Base-by-base conservation (phyloP, 2,329 filamentous ascomycete species). In the Arthroderma sp. region DNA sequence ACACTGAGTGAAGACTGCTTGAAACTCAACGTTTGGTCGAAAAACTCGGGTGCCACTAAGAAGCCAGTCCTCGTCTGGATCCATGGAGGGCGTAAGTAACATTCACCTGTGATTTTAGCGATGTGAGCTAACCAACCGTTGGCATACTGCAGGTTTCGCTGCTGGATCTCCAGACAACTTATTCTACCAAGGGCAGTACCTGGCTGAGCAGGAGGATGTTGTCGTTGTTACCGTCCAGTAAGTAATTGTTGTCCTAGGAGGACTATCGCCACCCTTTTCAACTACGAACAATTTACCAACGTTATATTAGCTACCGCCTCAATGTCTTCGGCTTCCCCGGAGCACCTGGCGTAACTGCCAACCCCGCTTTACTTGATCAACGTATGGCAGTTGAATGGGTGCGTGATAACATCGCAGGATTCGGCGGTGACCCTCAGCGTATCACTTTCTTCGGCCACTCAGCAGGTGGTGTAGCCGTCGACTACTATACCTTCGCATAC, bases 281-380 rank as follows among this genome's bases (percentile, higher is more conserved):
- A 29, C 11, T n/a, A 36, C 27, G 29, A 71, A 72, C 30, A 0
- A 60, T 74, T 3, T 67, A 68, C 66, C 76, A 39, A 65, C 62
- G 3, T 61, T 70, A 5, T 57, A 64, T 70, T 43, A 71, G 69
- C 47, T 77, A 76, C 54, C 71, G 70, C 29, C 47, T 71, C 3
- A 62, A 62, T 4, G 55, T 57, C 4, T 58, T 64, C 8, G 67
- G 71, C 1, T 72, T 72, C 47, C 47, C 74, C 42, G 71, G 69
- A 2, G 74, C 72, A 0, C 54, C 64, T 38, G 71, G 72, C 4
- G 11, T 7, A 15, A 29, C 29, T 22, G 11, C 11, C 4, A 40
- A 40, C 5, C 5, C 66, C 47, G 66, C 65, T 0, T 55, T 73
- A 2, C 52, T 62, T 28, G 70, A 80, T 52, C 74, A 78, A 46